phyloP scores from a whole-genome alignment of 2,329 filamentous ascomycete species.

The Aspergillus neotritici region DNA sequence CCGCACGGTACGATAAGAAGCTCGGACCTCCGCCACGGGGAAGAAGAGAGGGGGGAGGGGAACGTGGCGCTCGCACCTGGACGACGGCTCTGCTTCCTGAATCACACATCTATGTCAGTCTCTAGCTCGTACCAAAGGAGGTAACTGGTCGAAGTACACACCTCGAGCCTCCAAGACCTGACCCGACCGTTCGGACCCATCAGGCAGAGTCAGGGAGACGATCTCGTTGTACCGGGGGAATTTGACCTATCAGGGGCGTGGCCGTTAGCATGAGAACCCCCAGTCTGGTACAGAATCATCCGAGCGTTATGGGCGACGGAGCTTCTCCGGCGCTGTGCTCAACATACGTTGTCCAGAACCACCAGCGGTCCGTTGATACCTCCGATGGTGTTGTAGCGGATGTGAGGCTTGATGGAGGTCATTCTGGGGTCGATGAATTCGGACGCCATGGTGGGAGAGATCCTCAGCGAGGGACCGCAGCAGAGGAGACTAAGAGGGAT shows the following conservation, averaged over 20 bases:
- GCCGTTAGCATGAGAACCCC: conserved; percentile 13
- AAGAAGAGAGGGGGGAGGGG: conserved; percentile 4
- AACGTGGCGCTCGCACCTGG: conserved; percentile 57
- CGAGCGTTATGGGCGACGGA: too few relatives aligned
- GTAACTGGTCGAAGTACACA: conserved; percentile 40
- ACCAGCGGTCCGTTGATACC: conserved; percentile 97
- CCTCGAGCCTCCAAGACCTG: conserved; percentile 97
- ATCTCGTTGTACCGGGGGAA: conserved; percentile 97
- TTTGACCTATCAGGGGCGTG: conserved; percentile 65
- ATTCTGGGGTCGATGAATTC: conserved; percentile 43
- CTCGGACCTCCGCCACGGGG: neutral
- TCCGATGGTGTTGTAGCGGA: conserved; percentile 97
- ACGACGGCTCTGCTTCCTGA: conserved; percentile 91
- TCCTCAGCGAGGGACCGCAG: conserved; percentile 10
- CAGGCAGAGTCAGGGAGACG: conserved; percentile 87
- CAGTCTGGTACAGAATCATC: too few relatives aligned
- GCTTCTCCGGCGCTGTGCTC: too few relatives aligned
- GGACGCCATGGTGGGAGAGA: conserved; percentile 31
- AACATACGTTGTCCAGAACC: conserved; percentile 85
- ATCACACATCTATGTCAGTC: conserved; percentile 8
- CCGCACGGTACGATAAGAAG: conserved; percentile 10
- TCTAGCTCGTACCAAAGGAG: conserved; percentile 8
- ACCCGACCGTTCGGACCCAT: conserved; percentile 88
- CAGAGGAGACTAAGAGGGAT: neutral
- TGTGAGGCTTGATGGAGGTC: conserved; percentile 58